These are phyloP conservation scores for Umbelopsis vinacea DNA, from an alignment of 192 early-diverging fungal species.

Conservation along the genomic window DNA sequence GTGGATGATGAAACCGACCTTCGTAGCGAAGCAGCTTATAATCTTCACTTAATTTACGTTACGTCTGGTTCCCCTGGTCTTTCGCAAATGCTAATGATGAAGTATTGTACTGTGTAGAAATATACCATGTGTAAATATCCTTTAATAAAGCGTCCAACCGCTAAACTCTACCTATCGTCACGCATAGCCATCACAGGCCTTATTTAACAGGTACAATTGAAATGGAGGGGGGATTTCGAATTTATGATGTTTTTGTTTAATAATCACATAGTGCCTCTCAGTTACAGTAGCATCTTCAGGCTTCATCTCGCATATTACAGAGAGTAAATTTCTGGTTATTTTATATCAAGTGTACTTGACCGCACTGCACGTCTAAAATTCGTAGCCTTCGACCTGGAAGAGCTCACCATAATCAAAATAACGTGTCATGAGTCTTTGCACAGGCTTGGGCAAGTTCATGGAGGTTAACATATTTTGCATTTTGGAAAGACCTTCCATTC, in stretches of 20 bases:
- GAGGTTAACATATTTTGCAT: slow-evolving; percentile 90
- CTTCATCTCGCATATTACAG: not conserved
- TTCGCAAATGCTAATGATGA: slow-evolving; percentile 70
- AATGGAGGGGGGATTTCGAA: not conserved
- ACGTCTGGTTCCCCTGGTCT: slow-evolving; percentile 71
- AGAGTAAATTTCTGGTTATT: not conserved
- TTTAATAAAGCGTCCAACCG: not conserved
- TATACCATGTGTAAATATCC: not conserved
- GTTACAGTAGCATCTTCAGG: not conserved
- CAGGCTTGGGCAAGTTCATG: slow-evolving; percentile 81
- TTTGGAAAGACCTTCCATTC: slow-evolving; percentile 87
- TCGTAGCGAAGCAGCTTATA: slow-evolving; percentile 88
- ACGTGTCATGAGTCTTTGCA: slow-evolving; percentile 75
- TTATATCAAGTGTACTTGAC: not conserved
- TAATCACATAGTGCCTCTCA: not conserved
- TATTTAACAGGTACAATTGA: not conserved
- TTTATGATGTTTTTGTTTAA: not conserved
- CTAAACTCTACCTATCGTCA: not conserved
- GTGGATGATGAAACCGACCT: slow-evolving; percentile 61
- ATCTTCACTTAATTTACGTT: slow-evolving; percentile 82
- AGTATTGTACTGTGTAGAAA: slow-evolving; percentile 75
- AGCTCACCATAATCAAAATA: slow-evolving; percentile 72
- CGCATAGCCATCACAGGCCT: not conserved
- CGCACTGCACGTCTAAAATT: slow-evolving; percentile 52
- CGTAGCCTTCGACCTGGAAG: slow-evolving; percentile 73